These are phyloP conservation scores for Aspergillus asperescens DNA, from an alignment of 495 filamentous ascomycete species.

Conservation along the genomic window DNA sequence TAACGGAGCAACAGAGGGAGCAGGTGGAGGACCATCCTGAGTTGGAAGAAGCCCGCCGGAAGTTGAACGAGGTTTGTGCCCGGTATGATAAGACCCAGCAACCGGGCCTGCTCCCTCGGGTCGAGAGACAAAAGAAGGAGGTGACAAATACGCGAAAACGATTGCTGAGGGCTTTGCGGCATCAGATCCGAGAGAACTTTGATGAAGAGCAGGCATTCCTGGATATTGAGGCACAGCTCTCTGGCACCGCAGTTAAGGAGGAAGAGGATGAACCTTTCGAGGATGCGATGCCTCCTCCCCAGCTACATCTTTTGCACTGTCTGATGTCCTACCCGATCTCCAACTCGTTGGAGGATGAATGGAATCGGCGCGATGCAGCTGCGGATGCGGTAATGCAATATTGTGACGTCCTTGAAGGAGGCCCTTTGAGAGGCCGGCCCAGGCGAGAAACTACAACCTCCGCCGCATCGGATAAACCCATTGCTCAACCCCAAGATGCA, in stretches of 20 bases:
- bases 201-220: no score
- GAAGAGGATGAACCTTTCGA: not conserved
- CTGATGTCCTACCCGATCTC: slow-evolving; percentile 15
- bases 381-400: slow-evolving; percentile 10
- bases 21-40: slow-evolving; percentile 1
- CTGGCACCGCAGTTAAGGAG: no score
- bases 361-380: slow-evolving; percentile 12
- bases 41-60: not conserved
- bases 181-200: no score
- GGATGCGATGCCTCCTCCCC: slow-evolving; percentile 10
- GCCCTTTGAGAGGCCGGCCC: not conserved
- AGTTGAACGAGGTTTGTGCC: not conserved
- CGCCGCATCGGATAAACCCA: no score
- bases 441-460: no score
- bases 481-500: no score
- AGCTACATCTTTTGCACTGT: slow-evolving; percentile 13
- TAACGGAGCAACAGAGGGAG: not conserved
- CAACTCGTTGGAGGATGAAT: slow-evolving; percentile 18
- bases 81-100: no score
- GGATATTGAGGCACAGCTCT: no score
- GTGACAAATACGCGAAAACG: no score
- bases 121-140: no score
- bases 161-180: no score
- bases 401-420: slow-evolving; percentile 15
- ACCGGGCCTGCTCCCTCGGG: no score